phyloP scores from a whole-genome alignment of 257 asterid genomes.

The Forsythia suspensa region DNA sequence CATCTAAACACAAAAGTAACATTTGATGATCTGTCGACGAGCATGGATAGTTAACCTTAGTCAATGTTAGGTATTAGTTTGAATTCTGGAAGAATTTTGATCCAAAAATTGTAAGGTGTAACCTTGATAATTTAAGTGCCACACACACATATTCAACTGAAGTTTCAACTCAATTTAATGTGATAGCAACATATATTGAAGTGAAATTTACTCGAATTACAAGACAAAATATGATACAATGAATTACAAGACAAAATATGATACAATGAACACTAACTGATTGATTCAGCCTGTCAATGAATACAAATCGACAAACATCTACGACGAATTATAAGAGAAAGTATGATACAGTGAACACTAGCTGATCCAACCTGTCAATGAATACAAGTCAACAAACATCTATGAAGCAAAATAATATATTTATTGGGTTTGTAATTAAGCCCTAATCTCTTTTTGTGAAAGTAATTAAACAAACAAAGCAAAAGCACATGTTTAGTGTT shows the following conservation, averaged over 20 bases:
- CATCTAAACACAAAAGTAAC: background rate
- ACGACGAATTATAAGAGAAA: too few species aligned
- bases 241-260: background rate
- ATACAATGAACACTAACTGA: background rate
- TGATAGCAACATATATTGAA: background rate
- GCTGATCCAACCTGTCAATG: background rate
- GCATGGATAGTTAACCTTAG: conserved; percentile 10
- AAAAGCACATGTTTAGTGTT: too few species aligned
- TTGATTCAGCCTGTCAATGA: background rate
- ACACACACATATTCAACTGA: background rate
- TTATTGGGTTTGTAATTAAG: too few species aligned
- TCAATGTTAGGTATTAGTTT: conserved; percentile 36
- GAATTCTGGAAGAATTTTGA: conserved; percentile 24
- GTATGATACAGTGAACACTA: background rate
- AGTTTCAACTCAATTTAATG: background rate
- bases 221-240: background rate
- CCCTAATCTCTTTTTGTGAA: too few species aligned
- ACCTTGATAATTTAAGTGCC: background rate
- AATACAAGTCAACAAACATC: background rate
- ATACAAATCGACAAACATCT: background rate
- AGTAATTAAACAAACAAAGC: too few species aligned
- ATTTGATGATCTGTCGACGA: conserved; percentile 6
- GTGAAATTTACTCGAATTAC: background rate
- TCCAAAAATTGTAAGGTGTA: background rate
- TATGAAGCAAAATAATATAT: too few species aligned